These are phyloP conservation scores for Oryza meyeriana DNA, from an alignment of 176 grass and related monocot species.

Conservation along the genomic window DNA sequence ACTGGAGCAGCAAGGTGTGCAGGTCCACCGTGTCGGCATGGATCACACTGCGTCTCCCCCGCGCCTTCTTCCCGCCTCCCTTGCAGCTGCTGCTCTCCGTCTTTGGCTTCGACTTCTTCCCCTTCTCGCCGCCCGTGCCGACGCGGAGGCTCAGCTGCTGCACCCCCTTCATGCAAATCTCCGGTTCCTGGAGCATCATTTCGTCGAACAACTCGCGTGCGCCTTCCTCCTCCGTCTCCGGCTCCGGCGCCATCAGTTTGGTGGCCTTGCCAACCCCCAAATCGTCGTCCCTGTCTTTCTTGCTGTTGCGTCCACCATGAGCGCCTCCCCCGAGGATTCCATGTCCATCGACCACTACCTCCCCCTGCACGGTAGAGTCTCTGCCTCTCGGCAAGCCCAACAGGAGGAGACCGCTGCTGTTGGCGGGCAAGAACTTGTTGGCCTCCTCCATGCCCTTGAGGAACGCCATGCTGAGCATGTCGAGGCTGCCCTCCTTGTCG, in stretches of 20 bases:
- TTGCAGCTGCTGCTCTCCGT: background rate
- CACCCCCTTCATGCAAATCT: slow-evolving; percentile 34
- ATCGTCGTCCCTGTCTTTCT: background rate
- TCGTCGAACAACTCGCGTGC: slow-evolving; percentile 49
- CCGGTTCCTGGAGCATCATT: slow-evolving; percentile 28
- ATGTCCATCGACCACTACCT: background rate
- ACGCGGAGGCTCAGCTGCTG: background rate
- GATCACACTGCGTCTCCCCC: background rate
- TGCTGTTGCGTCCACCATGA: slow-evolving; percentile 32
- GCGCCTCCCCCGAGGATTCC: background rate
- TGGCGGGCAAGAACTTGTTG: slow-evolving; percentile 46
- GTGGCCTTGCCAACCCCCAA: slow-evolving; percentile 23
- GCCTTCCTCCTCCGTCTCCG: background rate
- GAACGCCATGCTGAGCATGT: slow-evolving; percentile 37
- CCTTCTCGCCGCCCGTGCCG: too few relatives aligned
- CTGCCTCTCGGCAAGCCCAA: too few relatives aligned
- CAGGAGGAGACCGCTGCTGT: too few relatives aligned
- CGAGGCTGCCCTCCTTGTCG: background rate
- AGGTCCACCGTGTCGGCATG: slow-evolving; percentile 46
- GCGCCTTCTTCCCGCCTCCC: background rate
- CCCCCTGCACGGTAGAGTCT: too few relatives aligned
- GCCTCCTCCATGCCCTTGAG: slow-evolving; percentile 59
- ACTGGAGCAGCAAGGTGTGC: slow-evolving; percentile 50
- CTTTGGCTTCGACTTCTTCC: background rate
- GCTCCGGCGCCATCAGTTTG: slow-evolving; percentile 31